Conservation (phyloP, 116 monocot genomes). For the Posidonia oceanica region DNA sequence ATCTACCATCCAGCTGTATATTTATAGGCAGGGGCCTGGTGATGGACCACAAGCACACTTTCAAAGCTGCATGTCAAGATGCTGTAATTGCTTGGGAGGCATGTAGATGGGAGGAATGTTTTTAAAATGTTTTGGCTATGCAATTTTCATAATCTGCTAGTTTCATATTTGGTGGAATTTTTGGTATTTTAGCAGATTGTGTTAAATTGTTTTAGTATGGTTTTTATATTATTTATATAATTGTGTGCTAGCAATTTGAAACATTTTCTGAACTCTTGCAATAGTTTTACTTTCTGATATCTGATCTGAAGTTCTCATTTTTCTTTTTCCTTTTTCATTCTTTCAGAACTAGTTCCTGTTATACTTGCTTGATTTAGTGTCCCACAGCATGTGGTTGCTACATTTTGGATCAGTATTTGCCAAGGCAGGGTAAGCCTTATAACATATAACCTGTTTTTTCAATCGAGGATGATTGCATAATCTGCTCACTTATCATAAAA, state of each 20-base stretch:
- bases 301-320: background rate
- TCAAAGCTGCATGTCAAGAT: no score
- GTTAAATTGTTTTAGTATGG: no score
- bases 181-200: no score
- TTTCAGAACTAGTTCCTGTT: background rate
- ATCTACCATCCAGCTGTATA: no score
- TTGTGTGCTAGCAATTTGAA: background rate
- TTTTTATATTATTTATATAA: no score
- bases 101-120: no score
- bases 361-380: conserved; percentile 1
- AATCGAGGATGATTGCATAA: background rate
- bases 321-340: background rate
- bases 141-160: no score
- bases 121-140: no score
- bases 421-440: background rate
- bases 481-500: no score
- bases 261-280: background rate
- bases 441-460: background rate
- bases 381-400: background rate
- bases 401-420: background rate
- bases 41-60: no score
- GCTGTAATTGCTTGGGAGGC: no score
- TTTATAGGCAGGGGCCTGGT: no score
- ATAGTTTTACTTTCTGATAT: background rate
- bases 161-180: background rate